A percentile compares a stretch with the other conserved stretches of the same genome.
phyloP scores from a whole-genome alignment of 2,329 filamentous ascomycete genomes.

The Talaromyces pinophilus region DNA sequence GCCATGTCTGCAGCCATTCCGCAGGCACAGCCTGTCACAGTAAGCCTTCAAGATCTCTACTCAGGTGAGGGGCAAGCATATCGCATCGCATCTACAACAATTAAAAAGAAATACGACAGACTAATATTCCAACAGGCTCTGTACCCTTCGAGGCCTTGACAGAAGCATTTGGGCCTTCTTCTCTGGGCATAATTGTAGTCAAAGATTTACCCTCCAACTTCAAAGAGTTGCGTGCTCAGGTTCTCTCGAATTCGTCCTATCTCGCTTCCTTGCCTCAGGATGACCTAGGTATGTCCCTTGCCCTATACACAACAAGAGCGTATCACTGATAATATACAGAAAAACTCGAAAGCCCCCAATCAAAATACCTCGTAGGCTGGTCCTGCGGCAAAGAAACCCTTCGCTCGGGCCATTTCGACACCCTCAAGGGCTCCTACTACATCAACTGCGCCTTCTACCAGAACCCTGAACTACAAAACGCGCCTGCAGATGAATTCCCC shows the following conservation, averaged over 20 bases:
- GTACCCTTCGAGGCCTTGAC: slow-evolving; percentile 49
- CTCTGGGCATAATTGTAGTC: slow-evolving; percentile 90
- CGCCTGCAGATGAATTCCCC: slow-evolving; percentile 39
- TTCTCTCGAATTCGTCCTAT: slow-evolving; percentile 86
- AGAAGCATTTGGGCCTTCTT: slow-evolving; percentile 84
- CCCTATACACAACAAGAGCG: not conserved
- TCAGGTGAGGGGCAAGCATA: slow-evolving; percentile 42
- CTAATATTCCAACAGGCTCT: slow-evolving; percentile 30
- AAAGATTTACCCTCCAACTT: slow-evolving; percentile 78
- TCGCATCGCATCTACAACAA: not conserved
- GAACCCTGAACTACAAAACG: slow-evolving; percentile 38
- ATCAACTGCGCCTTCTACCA: slow-evolving; percentile 61
- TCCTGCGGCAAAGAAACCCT: slow-evolving; percentile 65
- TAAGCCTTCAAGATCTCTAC: slow-evolving; percentile 51
- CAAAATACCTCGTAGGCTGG: slow-evolving; percentile 66
- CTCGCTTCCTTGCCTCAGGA: slow-evolving; percentile 74
- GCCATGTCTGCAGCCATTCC: slow-evolving; percentile 21
- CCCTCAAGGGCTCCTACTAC: slow-evolving; percentile 65
- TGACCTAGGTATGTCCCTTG: slow-evolving; percentile 61
- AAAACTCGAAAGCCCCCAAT: slow-evolving; percentile 44
- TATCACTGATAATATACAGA: slow-evolving; percentile 31
- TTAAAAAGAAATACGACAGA: not conserved
- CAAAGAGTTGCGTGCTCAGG: slow-evolving; percentile 65
- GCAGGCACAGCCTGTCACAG: slow-evolving; percentile 47
- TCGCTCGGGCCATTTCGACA: slow-evolving; percentile 62